A percentile compares a stretch with the other conserved stretches of the same genome.
phyloP scores from a whole-genome alignment of 148 eudicot species.

The Nyssa sinensis region DNA sequence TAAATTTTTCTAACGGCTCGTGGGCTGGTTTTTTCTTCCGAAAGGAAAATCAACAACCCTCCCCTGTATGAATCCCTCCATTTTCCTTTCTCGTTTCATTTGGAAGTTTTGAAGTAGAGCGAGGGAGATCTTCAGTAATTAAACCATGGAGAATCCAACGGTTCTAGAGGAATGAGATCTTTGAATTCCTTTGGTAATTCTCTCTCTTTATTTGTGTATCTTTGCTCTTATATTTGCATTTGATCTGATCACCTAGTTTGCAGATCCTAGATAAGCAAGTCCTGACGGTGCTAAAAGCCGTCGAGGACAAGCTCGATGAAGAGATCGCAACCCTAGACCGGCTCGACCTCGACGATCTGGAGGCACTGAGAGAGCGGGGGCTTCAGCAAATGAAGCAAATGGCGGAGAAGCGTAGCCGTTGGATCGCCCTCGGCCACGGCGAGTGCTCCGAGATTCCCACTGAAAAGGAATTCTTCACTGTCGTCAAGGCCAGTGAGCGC shows the following conservation, averaged over 20 bases:
- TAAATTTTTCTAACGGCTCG: neutral
- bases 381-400: slow-evolving; percentile 93
- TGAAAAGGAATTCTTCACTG: slow-evolving; percentile 83
- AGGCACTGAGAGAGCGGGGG: slow-evolving; percentile 73
- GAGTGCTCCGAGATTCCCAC: slow-evolving; percentile 80
- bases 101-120: neutral
- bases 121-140: slow-evolving; percentile 9
- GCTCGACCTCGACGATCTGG: slow-evolving; percentile 81
- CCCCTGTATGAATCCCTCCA: neutral
- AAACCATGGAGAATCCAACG: slow-evolving; percentile 54
- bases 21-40: neutral
- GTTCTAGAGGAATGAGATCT: slow-evolving; percentile 59
- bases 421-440: slow-evolving; percentile 88
- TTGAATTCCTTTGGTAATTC: neutral
- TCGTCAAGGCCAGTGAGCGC: slow-evolving; percentile 83
- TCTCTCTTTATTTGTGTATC: neutral
- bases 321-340: slow-evolving; percentile 81
- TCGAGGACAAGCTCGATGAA: slow-evolving; percentile 88
- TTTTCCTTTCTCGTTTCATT: neutral
- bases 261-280: slow-evolving; percentile 87
- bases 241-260: neutral
- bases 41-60: neutral
- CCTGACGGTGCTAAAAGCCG: slow-evolving; percentile 76
- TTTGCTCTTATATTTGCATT: neutral
- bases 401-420: slow-evolving; percentile 86